Evolutionary conservation across 305 asterid genomes (phyloP).

Genomic region (Ilex paraguariensis): DNA sequence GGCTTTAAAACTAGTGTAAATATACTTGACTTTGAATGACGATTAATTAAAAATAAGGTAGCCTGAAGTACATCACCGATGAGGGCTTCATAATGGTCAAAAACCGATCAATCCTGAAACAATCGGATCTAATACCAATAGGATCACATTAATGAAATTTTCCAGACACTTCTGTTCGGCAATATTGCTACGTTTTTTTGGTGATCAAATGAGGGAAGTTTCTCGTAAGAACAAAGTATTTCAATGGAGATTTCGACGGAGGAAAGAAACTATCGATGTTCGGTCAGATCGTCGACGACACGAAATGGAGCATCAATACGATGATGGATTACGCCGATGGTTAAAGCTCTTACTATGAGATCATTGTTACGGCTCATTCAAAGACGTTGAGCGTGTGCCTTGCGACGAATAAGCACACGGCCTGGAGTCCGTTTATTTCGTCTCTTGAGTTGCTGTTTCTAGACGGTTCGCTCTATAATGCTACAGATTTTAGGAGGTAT

Average conservation of each 20-base stretch:
- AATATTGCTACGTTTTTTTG: constrained; percentile 61
- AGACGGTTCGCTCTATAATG: constrained; percentile 55
- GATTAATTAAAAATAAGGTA: constrained; percentile 31
- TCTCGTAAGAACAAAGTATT: constrained; percentile 54
- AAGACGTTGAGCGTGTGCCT: constrained; percentile 53
- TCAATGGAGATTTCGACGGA: constrained; percentile 83
- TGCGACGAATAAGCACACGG: constrained; percentile 57
- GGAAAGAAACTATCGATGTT: constrained; percentile 69
- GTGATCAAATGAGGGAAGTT: constrained; percentile 51
- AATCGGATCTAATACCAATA: constrained; percentile 39
- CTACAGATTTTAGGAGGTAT: constrained; percentile 48
- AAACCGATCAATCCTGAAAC: constrained; percentile 39
- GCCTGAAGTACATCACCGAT: constrained; percentile 51
- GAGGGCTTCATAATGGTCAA: constrained; percentile 44
- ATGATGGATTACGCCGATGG: constrained; percentile 61
- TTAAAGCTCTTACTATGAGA: constrained; percentile 69
- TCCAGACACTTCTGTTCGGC: constrained; percentile 42
- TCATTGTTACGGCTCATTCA: constrained; percentile 47
- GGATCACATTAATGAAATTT: constrained; percentile 52
- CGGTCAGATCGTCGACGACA: constrained; percentile 84
- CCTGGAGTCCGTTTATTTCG: constrained; percentile 67
- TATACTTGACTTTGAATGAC: background rate
- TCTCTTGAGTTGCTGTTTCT: constrained; percentile 54
- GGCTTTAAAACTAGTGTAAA: too few species aligned
- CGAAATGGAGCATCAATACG: constrained; percentile 75